phyloP scores from a whole-genome alignment of 768 basidiomycete genomes.

The Lepiota venenata region DNA sequence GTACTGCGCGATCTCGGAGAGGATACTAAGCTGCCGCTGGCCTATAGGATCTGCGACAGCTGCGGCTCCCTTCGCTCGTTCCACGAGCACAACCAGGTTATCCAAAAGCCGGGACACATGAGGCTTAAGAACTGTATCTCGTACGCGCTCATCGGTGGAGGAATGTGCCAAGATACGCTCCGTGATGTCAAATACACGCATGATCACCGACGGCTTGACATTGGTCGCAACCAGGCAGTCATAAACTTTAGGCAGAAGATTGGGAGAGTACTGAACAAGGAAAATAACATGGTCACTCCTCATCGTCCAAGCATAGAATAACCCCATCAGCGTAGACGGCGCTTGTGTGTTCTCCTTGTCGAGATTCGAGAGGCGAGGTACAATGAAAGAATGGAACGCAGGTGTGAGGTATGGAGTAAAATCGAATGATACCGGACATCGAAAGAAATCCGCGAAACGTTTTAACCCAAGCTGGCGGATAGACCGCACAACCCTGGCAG shows the following conservation, averaged over 20 bases:
- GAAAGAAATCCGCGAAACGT: slow-evolving; percentile 87
- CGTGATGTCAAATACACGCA: slow-evolving; percentile 81
- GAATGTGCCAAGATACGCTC: slow-evolving; percentile 64
- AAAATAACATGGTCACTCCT: slow-evolving; percentile 53
- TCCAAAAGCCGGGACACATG: slow-evolving; percentile 68
- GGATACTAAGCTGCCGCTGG: slow-evolving; percentile 77
- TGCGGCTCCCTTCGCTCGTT: slow-evolving; percentile 50
- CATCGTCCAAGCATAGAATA: slow-evolving; percentile 77
- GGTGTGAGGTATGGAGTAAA: slow-evolving; percentile 66
- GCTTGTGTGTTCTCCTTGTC: slow-evolving; percentile 88
- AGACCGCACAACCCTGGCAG: slow-evolving; percentile 44
- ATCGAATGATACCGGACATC: slow-evolving; percentile 67
- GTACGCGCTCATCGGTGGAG: slow-evolving; percentile 43
- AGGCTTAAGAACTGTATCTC: slow-evolving; percentile 58
- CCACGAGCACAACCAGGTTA: slow-evolving; percentile 68
- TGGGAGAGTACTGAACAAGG: slow-evolving; percentile 66
- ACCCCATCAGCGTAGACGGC: slow-evolving; percentile 83
- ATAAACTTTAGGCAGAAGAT: slow-evolving; percentile 74
- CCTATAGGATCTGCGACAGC: slow-evolving; percentile 59
- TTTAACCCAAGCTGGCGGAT: slow-evolving; percentile 84
- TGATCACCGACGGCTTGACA: slow-evolving; percentile 84
- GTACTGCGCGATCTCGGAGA: slow-evolving; percentile 78
- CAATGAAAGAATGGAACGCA: slow-evolving; percentile 70
- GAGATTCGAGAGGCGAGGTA: slow-evolving; percentile 73
- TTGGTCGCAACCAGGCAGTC: slow-evolving; percentile 77